Conservation (phyloP, 192 early-diverging fungal genomes). For the Backusella parvicylindrica region DNA sequence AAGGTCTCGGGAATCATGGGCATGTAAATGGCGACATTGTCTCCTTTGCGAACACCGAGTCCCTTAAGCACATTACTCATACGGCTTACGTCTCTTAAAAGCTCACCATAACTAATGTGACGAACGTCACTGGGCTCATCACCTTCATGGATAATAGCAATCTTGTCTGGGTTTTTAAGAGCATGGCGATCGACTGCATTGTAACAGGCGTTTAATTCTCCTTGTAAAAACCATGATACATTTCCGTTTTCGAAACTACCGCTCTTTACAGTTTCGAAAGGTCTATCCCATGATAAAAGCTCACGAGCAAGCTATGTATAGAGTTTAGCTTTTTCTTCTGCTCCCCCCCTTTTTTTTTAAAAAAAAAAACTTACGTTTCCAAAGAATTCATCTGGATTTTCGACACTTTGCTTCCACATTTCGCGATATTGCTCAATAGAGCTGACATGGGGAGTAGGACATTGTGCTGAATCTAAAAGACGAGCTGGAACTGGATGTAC, state of each 20-base stretch:
- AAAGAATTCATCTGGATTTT: conserved; percentile 79
- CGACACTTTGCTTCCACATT: conserved; percentile 77
- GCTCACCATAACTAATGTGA: conserved; percentile 79
- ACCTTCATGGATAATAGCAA: conserved; percentile 35
- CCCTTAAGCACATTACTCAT: conserved; percentile 82
- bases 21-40: conserved; percentile 96
- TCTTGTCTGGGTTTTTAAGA: conserved; percentile 11
- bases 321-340: conserved; percentile 41
- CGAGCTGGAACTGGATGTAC: conserved; percentile 58
- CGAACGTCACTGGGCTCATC: conserved; percentile 78
- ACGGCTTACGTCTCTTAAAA: conserved; percentile 77
- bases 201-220: conserved; percentile 86
- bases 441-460: conserved; percentile 70
- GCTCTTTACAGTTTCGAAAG: conserved; percentile 67
- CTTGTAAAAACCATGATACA: conserved; percentile 90
- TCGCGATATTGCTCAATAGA: conserved; percentile 76
- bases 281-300: conserved; percentile 76
- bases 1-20: conserved; percentile 95
- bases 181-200: conserved; percentile 81
- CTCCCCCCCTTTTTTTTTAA: conserved; percentile 31
- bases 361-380: conserved; percentile 74
- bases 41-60: conserved; percentile 85
- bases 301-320: conserved; percentile 64
- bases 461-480: conserved; percentile 49
- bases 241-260: conserved; percentile 83